Conservation (phyloP, 441 rosid genomes). For the Daphne laureola region DNA sequence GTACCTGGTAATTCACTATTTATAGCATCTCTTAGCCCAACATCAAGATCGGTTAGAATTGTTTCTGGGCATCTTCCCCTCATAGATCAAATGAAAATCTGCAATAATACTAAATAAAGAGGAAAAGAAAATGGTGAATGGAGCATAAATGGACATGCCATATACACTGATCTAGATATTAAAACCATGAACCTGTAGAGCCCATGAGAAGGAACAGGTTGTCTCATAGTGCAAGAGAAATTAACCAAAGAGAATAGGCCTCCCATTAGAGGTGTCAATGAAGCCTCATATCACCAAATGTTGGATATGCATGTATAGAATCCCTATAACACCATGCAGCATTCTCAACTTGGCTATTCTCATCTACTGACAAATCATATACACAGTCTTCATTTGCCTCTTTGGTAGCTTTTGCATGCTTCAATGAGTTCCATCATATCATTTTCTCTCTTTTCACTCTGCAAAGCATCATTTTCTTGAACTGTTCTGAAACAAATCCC, state of each 20-base stretch:
- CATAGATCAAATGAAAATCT: constrained; percentile 37
- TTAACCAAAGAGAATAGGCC: constrained; percentile 33
- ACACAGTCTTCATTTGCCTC: constrained; percentile 31
- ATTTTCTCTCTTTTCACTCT: constrained; percentile 31
- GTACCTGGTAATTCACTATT: constrained; percentile 27
- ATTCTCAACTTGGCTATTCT: constrained; percentile 34
- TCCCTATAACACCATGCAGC: constrained; percentile 36
- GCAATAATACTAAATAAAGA: constrained; percentile 4
- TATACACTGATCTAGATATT: constrained; percentile 4
- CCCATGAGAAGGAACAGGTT: constrained; percentile 34
- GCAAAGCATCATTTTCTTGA: constrained; percentile 41
- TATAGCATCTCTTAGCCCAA: constrained; percentile 32
- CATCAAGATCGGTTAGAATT: constrained; percentile 35
- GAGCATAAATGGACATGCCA: neutral
- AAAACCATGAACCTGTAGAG: constrained; percentile 32
- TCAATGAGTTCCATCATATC: constrained; percentile 40
- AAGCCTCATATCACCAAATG: constrained; percentile 34
- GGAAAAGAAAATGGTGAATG: constrained; percentile 5
- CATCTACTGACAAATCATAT: constrained; percentile 30
- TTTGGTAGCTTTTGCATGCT: constrained; percentile 27
- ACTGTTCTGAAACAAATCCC: constrained; percentile 39
- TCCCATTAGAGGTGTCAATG: constrained; percentile 36
- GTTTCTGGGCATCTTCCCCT: constrained; percentile 40
- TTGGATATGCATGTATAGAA: constrained; percentile 25
- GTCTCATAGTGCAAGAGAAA: constrained; percentile 36